phyloP scores from a whole-genome alignment of 306 rosid genomes.

The Morella rubra region DNA sequence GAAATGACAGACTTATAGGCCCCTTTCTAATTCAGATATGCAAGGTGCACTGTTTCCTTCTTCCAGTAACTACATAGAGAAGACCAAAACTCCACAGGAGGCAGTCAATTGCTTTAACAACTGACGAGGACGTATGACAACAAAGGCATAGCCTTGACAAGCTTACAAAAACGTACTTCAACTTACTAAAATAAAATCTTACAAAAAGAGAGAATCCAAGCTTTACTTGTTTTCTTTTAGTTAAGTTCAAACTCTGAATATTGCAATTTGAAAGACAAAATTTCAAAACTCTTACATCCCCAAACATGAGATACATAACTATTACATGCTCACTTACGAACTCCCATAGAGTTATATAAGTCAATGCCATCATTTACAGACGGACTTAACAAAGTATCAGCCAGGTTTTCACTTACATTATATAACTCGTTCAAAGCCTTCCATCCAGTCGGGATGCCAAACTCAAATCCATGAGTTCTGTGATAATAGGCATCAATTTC shows the following conservation, averaged over 20 bases:
- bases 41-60: background rate
- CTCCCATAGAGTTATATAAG: background rate
- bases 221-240: too few relatives aligned
- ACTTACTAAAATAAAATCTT: background rate
- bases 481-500: slow-evolving; percentile 90
- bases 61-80: background rate
- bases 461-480: slow-evolving; percentile 62
- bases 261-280: too few relatives aligned
- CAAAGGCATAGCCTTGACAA: too few relatives aligned
- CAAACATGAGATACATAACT: background rate
- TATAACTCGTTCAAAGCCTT: slow-evolving; percentile 62
- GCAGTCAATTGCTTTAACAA: background rate
- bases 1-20: background rate
- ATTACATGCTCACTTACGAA: background rate
- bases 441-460: slow-evolving; percentile 90
- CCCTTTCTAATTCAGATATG: background rate
- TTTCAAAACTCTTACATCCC: background rate
- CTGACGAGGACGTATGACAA: too few relatives aligned
- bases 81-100: background rate
- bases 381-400: background rate
- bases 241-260: too few relatives aligned
- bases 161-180: background rate
- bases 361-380: background rate
- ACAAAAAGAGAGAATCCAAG: background rate
- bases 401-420: slow-evolving; percentile 60